Evolutionary conservation across 148 eudicot species (phyloP), one percentile per base, ranked within the genome.

Genomic region (Dysphania ambrosioides): DNA sequence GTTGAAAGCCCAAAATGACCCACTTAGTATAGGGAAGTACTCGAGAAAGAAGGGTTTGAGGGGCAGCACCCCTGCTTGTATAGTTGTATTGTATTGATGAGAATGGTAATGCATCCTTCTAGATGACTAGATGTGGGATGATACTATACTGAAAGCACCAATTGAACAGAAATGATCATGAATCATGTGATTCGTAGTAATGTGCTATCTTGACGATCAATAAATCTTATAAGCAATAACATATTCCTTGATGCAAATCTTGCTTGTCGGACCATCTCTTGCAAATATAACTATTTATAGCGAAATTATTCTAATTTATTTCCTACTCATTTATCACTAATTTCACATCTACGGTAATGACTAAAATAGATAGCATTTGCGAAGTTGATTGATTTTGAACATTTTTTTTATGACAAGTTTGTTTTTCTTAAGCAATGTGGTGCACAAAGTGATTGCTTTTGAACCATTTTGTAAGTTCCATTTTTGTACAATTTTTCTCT

Each of bases 31-130:
- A 86, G 89, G 70, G 63, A 80, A 68, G 32, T 82, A 56, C 66
- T 87, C 73, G 18, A 61, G 31, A 27, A 38, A 64, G 85, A 83
- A 67, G 78, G 78, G 10, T 4, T 81, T 63, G 73, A 68, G 6
- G 89, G 81, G 30, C 93, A 88, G 58, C 93, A 88, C 68, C 97
- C 97, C 68, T 89, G 97, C 77, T 79, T 91, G 57, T n/a, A n/a
- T n/a, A n/a, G n/a, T n/a, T n/a, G n/a, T 91, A 91, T 32, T 87
- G 90, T 81, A 91, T 90, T 69, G 93, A 91, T 80, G 79, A 83
- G 35, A 86, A 91, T 77, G 93, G 83, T 47, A 79, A 85, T 42
- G 83, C 82, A 34, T 64, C 80, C 68, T 88, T 91, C n/a, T n/a
- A n/a, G n/a, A n/a, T n/a, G n/a, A n/a, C 86, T 81, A 86, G 78